Base-by-base conservation (phyloP, 2,329 filamentous ascomycete genomes). In the Aspergillus sp. region DNA sequence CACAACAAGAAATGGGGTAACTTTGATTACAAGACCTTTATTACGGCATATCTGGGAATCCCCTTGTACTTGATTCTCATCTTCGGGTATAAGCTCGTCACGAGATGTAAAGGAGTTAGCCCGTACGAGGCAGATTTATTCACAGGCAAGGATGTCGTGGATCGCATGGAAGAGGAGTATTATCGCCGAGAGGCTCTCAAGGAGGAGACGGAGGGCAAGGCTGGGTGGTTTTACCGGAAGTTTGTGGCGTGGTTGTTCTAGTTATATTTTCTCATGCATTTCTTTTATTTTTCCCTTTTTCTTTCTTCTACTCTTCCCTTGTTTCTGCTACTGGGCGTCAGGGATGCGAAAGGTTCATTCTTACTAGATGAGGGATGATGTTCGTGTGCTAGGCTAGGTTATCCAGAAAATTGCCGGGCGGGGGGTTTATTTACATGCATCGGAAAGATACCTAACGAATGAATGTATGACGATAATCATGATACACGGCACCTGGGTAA, bases 1-100 rank as follows among this genome's bases (percentile, higher is more conserved):
- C 76, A 74, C 60, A 75, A 69, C 45, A 57, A 73, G 67, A 70
- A 79, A 66, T 80, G 82, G 59, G 82, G 81, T 56, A 80, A 80
- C 54, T 91, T 91, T 65, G 85, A 90, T 74, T 90, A 90, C 81
- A 87, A 89, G 80, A 88, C 85, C 69, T 92, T 93, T 76, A 85
- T 93, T 74, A 91, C 89, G 0, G 89, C 88, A 25, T 92, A 92
- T 74, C 79, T 90, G 7, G 90, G 90, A 54, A 92, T 93, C 67
- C 90, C 90, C 1, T 75, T 93, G 21, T 93, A 91, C 74, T 75
- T 92, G 17, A 79, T 83, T 23, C 81, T 90, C 72, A 85, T 92
- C 71, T 85, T 87, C 60, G 89, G 88, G 0, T 88, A 89, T 78
- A 91, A 90, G 79, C 57, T 84, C 60, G 65, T 76, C 60, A 85